phyloP scores from a whole-genome alignment of 78 protist genomes.

The Dictyostelium discoideum region DNA sequence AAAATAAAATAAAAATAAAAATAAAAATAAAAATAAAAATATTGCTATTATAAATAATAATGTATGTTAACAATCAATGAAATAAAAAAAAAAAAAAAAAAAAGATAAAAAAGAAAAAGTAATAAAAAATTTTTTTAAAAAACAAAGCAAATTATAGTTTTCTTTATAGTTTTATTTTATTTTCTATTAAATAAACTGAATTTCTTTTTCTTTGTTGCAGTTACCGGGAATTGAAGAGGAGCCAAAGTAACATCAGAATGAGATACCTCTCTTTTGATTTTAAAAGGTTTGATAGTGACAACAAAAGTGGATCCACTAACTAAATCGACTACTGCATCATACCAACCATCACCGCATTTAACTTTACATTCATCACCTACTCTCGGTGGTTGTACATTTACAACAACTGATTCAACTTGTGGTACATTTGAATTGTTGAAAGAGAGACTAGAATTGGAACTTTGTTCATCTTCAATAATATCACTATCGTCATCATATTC shows the following conservation, averaged over 20 bases:
- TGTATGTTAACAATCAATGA: neutral
- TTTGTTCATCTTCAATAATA: neutral
- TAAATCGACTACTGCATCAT: constrained; percentile 58
- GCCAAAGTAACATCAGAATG: constrained; percentile 76
- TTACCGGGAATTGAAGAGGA: constrained; percentile 72
- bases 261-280: constrained; percentile 72
- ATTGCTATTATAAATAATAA: too few relatives aligned
- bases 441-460: neutral
- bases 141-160: too few relatives aligned
- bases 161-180: neutral
- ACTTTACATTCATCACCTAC: constrained; percentile 72
- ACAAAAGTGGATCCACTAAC: constrained; percentile 72
- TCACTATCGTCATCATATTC: neutral
- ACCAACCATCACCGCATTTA: constrained; percentile 77
- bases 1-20: too few relatives aligned
- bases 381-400: constrained; percentile 72
- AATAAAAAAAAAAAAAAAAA: neutral
- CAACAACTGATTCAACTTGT: constrained; percentile 63
- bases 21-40: neutral
- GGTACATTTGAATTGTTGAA: constrained; percentile 21
- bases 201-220: constrained; percentile 42
- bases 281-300: constrained; percentile 69
- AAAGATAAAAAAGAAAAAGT: neutral
- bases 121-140: too few relatives aligned
- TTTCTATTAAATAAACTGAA: constrained; percentile 33